These are phyloP conservation scores for Pseudomicrostroma phylloplanum DNA, from an alignment of 1,284 basidiomycete species.

Conservation along the genomic window DNA sequence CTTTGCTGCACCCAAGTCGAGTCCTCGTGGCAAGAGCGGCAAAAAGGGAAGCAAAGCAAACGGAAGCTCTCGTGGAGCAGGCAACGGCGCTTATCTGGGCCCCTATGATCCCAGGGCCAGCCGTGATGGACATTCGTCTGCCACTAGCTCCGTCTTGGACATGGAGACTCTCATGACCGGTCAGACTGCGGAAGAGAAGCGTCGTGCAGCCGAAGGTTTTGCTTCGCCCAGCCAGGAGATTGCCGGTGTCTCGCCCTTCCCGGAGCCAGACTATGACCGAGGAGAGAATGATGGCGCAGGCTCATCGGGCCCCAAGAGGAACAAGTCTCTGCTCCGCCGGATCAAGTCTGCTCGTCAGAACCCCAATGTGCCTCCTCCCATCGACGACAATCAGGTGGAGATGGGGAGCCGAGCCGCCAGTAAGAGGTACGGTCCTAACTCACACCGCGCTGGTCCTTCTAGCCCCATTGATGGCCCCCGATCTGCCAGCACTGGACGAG, in stretches of 20 bases:
- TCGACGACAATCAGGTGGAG: constrained; percentile 20
- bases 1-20: constrained; percentile 31
- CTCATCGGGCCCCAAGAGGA: constrained; percentile 28
- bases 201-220: background rate
- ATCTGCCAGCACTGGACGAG: background rate
- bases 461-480: constrained; percentile 20
- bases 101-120: constrained; percentile 23
- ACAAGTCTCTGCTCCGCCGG: constrained; percentile 39
- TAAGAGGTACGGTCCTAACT: constrained; percentile 16
- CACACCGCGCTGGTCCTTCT: constrained; percentile 33
- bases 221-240: constrained; percentile 10
- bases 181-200: constrained; percentile 14
- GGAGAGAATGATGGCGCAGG: constrained; percentile 2
- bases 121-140: constrained; percentile 27
- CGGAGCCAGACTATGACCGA: constrained; percentile 29
- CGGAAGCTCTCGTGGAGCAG: background rate
- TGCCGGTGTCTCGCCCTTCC: constrained; percentile 35
- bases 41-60: background rate
- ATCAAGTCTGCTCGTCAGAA: constrained; percentile 34
- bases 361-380: constrained; percentile 36
- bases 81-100: constrained; percentile 14
- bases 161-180: constrained; percentile 47
- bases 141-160: constrained; percentile 38
- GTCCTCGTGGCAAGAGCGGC: background rate
- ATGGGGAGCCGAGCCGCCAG: constrained; percentile 12